Evolutionary conservation across 495 filamentous ascomycete genomes (phyloP), one percentile per base, ranked within the genome.

Genomic region (Aspergillus coremiiformis): DNA sequence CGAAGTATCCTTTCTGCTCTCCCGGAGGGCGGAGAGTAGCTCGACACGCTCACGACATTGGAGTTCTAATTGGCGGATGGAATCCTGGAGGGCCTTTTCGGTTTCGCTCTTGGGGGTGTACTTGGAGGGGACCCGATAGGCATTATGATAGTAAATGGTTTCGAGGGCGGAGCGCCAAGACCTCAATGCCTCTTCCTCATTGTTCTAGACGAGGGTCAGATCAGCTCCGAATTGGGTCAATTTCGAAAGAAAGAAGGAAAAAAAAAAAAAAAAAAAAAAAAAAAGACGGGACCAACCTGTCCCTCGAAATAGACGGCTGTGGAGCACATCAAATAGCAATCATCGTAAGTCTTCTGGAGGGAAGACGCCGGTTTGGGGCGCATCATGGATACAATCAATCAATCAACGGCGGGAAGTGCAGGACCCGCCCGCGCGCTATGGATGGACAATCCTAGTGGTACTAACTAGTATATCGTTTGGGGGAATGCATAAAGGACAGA

Each of bases 291-390:
- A n/a, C 61, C 39, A 68, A 93, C 90, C 79, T 95, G 86, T 60
- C 84, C 84, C 66, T 96, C 90, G 66, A 93, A 95, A 69, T 95
- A 95, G 54, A 96, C 86, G 51, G 93, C 93, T 9, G 90, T 97
- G 1, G 90, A 96, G 67, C 89, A 95, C 56, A 84, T 87, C 51
- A 96, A 74, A 69, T 95, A 95, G 68, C 87, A 89, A 62, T 96
- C 89, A 74, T 97, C 90, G 71, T 96, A 96, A 50, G 89, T 95
- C 79, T 96, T 96, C 75, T 97, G 93, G 66, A 96, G 77, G 49
- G 84, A 83, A 66, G 89, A 84, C 62, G 82, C 76, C 55, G 80
- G 78, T 64, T 85, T 89, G 75, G 80, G 85, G 72, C 87, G 86
- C 81, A 92, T 87, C 86, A 87, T 89, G 64, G 6, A 41, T n/a